These are phyloP conservation scores for Blastobotrys attinorum DNA, from an alignment of 805 yeast genomes.

Conservation along the genomic window DNA sequence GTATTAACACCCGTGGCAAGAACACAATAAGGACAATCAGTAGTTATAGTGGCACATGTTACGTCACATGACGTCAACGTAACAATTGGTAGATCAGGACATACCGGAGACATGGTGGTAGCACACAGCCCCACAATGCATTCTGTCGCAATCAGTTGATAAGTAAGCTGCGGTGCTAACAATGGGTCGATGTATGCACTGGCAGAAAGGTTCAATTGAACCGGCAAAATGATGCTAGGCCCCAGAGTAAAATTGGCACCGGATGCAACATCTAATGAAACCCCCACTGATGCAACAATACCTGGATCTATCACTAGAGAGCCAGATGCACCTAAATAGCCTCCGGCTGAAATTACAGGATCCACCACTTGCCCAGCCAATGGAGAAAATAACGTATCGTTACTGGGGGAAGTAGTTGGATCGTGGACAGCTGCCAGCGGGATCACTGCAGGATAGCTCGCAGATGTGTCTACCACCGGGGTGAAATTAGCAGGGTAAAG, in stretches of 20 bases:
- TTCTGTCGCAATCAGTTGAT: neutral
- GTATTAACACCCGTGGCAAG: neutral
- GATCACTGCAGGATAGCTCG: too few relatives aligned
- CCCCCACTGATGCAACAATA: neutral
- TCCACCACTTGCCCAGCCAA: too few relatives aligned
- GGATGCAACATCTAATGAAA: neutral
- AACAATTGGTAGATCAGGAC: slow-evolving; percentile 1
- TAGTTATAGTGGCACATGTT: neutral
- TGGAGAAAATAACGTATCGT: too few relatives aligned
- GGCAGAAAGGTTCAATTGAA: neutral
- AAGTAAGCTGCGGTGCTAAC: neutral
- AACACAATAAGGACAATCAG: neutral
- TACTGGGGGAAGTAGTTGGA: too few relatives aligned
- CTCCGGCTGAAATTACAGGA: neutral
- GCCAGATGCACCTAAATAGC: too few relatives aligned
- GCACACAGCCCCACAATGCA: neutral
- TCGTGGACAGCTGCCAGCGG: too few relatives aligned
- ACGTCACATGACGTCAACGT: neutral
- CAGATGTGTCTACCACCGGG: neutral
- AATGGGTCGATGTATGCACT: neutral
- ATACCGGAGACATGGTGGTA: neutral
- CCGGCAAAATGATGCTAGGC: neutral
- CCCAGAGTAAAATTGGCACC: neutral
- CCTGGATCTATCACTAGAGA: neutral
- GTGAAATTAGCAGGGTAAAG: too few relatives aligned